Conservation (phyloP, 495 filamentous ascomycete genomes). For the Saxophila tyrrhenica region DNA sequence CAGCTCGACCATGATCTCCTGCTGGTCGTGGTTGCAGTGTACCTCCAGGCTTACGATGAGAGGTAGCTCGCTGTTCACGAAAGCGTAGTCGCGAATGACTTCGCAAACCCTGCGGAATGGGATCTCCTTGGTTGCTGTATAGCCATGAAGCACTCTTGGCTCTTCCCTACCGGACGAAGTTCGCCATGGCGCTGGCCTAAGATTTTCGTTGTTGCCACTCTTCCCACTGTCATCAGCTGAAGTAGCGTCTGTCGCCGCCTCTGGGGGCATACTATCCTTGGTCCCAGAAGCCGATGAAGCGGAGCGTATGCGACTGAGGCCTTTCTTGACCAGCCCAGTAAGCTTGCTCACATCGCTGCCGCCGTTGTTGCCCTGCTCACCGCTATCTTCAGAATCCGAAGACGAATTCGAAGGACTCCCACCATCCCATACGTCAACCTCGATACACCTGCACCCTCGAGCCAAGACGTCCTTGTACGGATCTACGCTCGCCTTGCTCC, state of each 20-base stretch:
- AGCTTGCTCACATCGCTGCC: constrained; percentile 16
- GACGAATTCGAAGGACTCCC: constrained; percentile 32
- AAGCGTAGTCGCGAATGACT: constrained; percentile 67
- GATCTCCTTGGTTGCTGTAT: constrained; percentile 79
- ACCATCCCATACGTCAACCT: constrained; percentile 94
- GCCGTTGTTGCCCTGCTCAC: background rate
- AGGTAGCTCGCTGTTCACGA: constrained; percentile 61
- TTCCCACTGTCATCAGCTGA: background rate
- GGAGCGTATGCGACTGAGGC: constrained; percentile 4
- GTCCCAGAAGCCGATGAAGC: background rate
- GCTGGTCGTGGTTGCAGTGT: constrained; percentile 65
- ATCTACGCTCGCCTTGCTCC: constrained; percentile 65
- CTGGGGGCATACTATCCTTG: background rate
- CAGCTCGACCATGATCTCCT: constrained; percentile 80
- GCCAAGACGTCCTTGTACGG: constrained; percentile 72
- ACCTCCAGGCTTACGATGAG: constrained; percentile 86
- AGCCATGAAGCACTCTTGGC: constrained; percentile 74
- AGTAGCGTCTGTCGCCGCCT: background rate
- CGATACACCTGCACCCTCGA: constrained; percentile 81
- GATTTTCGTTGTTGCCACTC: background rate
- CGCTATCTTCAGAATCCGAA: constrained; percentile 2
- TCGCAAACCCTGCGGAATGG: constrained; percentile 74
- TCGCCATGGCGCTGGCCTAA: constrained; percentile 30
- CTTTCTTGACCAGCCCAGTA: constrained; percentile 18
- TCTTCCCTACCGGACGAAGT: constrained; percentile 40